A percentile compares a stretch with the other conserved stretches of the same genome.
phyloP scores from a whole-genome alignment of 139 green algal species.

The Coelastrella sp. region DNA sequence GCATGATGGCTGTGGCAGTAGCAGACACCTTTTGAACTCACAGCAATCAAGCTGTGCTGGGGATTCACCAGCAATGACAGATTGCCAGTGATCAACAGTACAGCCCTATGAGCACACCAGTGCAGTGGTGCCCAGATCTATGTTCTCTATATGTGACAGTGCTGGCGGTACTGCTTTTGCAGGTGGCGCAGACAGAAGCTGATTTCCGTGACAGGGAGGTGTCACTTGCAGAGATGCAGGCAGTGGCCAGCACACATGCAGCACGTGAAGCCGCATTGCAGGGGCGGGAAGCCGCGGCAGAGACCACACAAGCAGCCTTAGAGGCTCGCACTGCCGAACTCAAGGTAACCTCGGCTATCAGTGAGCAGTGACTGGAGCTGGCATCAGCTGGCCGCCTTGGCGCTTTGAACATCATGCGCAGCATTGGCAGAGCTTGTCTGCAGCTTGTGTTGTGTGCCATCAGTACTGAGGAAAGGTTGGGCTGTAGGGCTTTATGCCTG shows the following conservation, averaged over 20 bases:
- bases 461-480: too few relatives aligned
- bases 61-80: background rate
- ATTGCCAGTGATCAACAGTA: background rate
- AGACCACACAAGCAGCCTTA: constrained; percentile 16
- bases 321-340: background rate
- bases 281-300: constrained; percentile 14
- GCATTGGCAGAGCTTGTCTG: too few relatives aligned
- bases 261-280: constrained; percentile 8
- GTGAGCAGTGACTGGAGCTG: too few relatives aligned
- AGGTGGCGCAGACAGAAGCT: constrained; percentile 31
- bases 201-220: constrained; percentile 10
- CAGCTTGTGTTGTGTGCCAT: too few relatives aligned
- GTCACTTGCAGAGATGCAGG: constrained; percentile 20
- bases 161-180: background rate
- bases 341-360: background rate
- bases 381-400: too few relatives aligned
- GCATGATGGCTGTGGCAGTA: background rate
- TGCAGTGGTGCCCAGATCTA: background rate
- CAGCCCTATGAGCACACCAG: background rate
- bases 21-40: background rate
- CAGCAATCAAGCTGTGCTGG: background rate
- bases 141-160: background rate
- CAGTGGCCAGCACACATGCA: constrained; percentile 12
- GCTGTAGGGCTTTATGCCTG: too few relatives aligned
- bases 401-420: too few relatives aligned